These are phyloP conservation scores for Colletotrichum gloeosporioides DNA, from an alignment of 2,329 filamentous ascomycete species.

Conservation along the genomic window DNA sequence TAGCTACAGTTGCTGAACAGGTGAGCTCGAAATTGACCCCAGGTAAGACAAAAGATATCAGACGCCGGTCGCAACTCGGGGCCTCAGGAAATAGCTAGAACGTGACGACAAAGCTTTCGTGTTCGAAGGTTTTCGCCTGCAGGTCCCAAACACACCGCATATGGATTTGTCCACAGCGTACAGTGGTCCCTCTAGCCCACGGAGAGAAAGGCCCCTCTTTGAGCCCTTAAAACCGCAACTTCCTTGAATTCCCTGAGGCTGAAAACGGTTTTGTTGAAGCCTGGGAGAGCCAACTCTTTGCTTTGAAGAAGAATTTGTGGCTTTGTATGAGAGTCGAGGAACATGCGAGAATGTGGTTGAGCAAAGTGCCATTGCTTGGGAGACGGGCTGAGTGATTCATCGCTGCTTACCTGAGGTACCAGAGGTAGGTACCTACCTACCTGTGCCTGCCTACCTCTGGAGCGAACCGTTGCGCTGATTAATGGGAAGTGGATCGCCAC, in stretches of 20 bases:
- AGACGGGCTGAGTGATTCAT: not conserved
- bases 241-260: not conserved
- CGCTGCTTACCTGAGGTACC: not conserved
- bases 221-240: not conserved
- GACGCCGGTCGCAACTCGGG: not conserved
- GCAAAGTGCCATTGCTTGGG: not conserved
- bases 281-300: not conserved
- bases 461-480: not conserved
- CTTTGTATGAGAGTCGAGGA: not conserved
- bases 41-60: not conserved
- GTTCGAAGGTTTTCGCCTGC: not conserved
- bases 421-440: not conserved
- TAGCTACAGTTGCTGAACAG: not conserved
- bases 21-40: not conserved
- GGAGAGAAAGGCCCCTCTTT: not conserved
- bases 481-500: not conserved
- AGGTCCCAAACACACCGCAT: not conserved
- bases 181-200: not conserved
- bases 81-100: not conserved
- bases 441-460: not conserved
- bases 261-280: not conserved
- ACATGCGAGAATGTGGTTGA: not conserved
- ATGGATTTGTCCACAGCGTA: not conserved
- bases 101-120: not conserved
- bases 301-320: not conserved